These are phyloP conservation scores for Boletellus sp. DNA, from an alignment of 768 basidiomycete species.

Conservation along the genomic window DNA sequence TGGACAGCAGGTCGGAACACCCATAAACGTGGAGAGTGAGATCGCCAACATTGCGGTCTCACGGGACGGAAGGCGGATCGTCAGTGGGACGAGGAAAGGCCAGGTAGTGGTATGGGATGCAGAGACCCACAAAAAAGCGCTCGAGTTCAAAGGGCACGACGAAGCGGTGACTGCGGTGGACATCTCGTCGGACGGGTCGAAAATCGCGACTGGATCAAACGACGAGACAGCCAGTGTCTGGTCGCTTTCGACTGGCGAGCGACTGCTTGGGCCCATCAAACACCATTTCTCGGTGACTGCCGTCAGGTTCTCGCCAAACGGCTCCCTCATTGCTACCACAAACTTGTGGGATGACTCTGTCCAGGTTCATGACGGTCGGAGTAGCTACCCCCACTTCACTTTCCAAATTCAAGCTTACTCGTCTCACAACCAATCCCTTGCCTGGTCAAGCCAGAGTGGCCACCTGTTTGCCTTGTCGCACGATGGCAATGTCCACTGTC, in stretches of 20 bases:
- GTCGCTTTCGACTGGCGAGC: conserved; percentile 3
- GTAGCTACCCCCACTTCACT: neutral
- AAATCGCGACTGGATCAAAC: no score
- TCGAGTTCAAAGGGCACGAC: no score
- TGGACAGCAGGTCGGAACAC: neutral
- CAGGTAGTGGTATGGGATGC: no score
- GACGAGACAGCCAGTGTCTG: neutral
- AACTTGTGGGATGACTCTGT: neutral
- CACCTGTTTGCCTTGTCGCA: neutral
- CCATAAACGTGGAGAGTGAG: neutral
- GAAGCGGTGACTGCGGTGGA: no score
- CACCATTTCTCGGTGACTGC: no score
- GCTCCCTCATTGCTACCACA: neutral
- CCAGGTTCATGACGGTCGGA: neutral
- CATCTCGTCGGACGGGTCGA: no score
- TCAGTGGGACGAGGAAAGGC: no score
- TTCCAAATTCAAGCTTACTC: neutral
- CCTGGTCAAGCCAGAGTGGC: neutral
- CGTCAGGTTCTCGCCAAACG: neutral
- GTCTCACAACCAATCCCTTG: neutral
- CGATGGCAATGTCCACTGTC: neutral
- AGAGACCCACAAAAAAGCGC: no score
- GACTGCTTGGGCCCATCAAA: conserved; percentile 1
- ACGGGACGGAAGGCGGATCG: no score
- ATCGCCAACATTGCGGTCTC: neutral